phyloP scores from a whole-genome alignment of 441 rosid genomes.

The Capsella rubella region DNA sequence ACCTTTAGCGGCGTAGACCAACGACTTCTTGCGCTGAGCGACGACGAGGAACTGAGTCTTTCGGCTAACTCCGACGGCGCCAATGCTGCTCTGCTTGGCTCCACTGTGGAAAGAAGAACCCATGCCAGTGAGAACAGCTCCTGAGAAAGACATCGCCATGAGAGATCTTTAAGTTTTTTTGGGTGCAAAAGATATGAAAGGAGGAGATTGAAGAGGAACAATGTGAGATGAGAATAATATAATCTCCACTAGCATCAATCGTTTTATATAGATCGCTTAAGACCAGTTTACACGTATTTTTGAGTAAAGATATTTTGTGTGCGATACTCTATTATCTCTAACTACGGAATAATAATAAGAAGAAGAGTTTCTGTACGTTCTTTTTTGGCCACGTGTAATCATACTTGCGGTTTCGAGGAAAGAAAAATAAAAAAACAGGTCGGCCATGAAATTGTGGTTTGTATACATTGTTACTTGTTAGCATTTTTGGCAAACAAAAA shows the following conservation, averaged over 20 bases:
- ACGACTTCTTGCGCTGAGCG: slow-evolving; percentile 43
- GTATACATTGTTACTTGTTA: neutral
- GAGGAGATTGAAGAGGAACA: neutral
- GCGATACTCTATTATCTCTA: neutral
- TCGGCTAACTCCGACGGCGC: slow-evolving; percentile 5
- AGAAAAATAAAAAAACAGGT: slow-evolving; percentile 11
- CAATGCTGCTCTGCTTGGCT: slow-evolving; percentile 29
- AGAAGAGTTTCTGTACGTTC: slow-evolving; percentile 7
- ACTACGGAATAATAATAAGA: neutral
- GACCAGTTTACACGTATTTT: slow-evolving; percentile 21
- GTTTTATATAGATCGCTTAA: slow-evolving; percentile 35
- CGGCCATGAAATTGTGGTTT: slow-evolving; percentile 35
- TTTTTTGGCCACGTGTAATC: neutral
- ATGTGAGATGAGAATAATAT: slow-evolving; percentile 31
- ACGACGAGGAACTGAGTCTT: slow-evolving; percentile 30
- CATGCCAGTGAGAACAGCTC: slow-evolving; percentile 42
- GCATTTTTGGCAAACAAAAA: slow-evolving; percentile 24
- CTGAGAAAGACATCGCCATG: slow-evolving; percentile 46
- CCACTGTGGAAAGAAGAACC: slow-evolving; percentile 39
- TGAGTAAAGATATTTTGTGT: slow-evolving; percentile 11
- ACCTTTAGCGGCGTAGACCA: slow-evolving; percentile 38
- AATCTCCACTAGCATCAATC: slow-evolving; percentile 4
- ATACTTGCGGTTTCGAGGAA: neutral
- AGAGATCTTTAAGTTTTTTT: neutral
- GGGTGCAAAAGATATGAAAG: slow-evolving; percentile 6